Conservation (phyloP, 169 alveolate species). For the Pseudocohnilembus persalinus region DNA sequence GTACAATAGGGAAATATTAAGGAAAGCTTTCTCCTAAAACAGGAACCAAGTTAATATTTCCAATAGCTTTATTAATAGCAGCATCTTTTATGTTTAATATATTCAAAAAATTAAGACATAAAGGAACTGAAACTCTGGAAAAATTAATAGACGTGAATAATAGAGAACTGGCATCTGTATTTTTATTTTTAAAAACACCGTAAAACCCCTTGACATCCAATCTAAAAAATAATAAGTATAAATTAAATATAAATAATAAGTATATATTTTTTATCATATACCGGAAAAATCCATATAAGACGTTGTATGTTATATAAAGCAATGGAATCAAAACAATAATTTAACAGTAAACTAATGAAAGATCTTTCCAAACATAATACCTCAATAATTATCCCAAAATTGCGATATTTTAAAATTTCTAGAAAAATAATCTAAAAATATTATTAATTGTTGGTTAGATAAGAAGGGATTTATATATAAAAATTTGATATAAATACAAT, state of each 20-base stretch:
- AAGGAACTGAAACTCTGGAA: slow-evolving; percentile 64
- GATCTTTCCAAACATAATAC: background rate
- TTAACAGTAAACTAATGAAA: background rate
- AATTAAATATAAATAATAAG: too few relatives aligned
- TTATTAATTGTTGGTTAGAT: background rate
- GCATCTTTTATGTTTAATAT: slow-evolving; percentile 36
- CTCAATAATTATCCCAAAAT: slow-evolving; percentile 8
- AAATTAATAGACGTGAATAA: slow-evolving; percentile 55
- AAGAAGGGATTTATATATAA: too few relatives aligned
- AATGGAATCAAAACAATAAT: slow-evolving; percentile 32
- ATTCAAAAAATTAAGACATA: slow-evolving; percentile 51
- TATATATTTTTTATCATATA: too few relatives aligned
- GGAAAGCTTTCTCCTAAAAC: slow-evolving; percentile 53
- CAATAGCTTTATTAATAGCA: slow-evolving; percentile 56
- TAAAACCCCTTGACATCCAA: slow-evolving; percentile 50
- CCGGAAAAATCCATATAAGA: slow-evolving; percentile 31
- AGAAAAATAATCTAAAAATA: background rate
- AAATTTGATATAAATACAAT: too few relatives aligned
- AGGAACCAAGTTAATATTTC: slow-evolving; percentile 57
- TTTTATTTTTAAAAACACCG: slow-evolving; percentile 43
- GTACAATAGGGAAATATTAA: slow-evolving; percentile 51
- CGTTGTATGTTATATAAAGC: slow-evolving; percentile 29
- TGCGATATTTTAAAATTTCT: background rate
- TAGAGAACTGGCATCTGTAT: slow-evolving; percentile 60
- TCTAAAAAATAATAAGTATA: background rate